Percentiles rank a stretch among this genome's conserved stretches.
Evolutionary conservation across 148 eudicot species (phyloP).

Genomic region (Spergularia marina): DNA sequence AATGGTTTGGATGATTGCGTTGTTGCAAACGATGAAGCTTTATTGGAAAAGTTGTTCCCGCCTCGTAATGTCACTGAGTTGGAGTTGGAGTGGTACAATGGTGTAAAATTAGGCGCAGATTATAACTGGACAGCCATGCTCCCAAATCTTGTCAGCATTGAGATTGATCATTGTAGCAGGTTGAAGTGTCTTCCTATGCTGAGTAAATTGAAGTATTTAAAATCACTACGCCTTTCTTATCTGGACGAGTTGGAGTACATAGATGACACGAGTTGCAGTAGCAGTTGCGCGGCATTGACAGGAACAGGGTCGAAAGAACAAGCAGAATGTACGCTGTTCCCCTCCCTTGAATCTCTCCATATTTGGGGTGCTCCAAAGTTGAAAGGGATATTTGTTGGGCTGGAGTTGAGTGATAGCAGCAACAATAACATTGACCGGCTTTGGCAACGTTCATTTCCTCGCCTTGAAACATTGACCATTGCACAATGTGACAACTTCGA

Average conservation of each 20-base stretch:
- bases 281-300: too few species aligned
- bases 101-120: background rate
- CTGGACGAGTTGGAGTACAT: constrained; percentile 10
- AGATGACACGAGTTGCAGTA: background rate
- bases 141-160: too few species aligned
- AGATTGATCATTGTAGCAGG: too few species aligned
- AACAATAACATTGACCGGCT: too few species aligned
- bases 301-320: too few species aligned
- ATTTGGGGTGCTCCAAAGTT: background rate
- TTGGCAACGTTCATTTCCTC: background rate
- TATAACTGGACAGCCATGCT: too few species aligned
- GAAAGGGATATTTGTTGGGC: background rate
- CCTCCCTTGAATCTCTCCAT: background rate
- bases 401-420: too few species aligned
- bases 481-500: too few species aligned
- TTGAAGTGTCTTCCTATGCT: too few species aligned
- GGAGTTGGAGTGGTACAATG: background rate
- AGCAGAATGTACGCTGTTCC: too few species aligned
- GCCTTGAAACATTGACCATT: background rate
- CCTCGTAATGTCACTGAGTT: background rate
- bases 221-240: background rate
- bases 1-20: background rate
- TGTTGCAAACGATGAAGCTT: background rate
- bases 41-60: background rate
- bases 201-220: background rate